Evolutionary conservation across 176 grass and related monocot species (phyloP), one percentile per base, ranked within the genome.

Genomic region (Triticum urartu): DNA sequence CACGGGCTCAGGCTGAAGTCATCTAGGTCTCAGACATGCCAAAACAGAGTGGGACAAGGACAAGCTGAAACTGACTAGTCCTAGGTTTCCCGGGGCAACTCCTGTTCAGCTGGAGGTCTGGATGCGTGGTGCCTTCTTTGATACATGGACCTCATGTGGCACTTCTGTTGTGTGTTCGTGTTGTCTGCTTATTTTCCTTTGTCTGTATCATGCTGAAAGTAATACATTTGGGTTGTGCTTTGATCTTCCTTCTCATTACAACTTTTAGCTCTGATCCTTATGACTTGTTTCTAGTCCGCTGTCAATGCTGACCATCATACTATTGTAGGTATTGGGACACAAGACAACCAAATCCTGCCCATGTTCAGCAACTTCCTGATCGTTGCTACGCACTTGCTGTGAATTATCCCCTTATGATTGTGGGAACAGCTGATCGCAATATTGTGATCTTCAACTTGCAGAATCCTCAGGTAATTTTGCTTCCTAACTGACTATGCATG

Each of bases 321-420:
- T 78, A 72, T 80, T 40, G 38, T 78, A 98, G 93, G 88, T 98
- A 98, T 69, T 98, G 96, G 93, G 96, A 98, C 82, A 92, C 88
- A n/a, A 93, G 96, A 25, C 96, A 95, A 68, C 25, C 89, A 48
- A 90, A 98, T 66, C 93, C 96, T 47, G 96, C 83, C 32, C 96
- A 98, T 92, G 75, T 92, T 63, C 96, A 98, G 75, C 96, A 91
- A 88, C 86, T 95, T 68, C 96, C 96, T 81, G 96, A 95, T 62
- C 86, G 91, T 33, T 93, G 91, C 79, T 95, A 92, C 72, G 79
- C 96, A 81, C 79, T 98, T 77, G 92, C 96, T 66, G 93, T 98
- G 82, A 91, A 85, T 78, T 98, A 98, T 78, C 93, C 93, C 34
- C 89, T 98, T 79, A 95, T 98, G 95, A 94, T 98, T 88, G 93